Evolutionary conservation across 1,284 basidiomycete genomes (phyloP).

Genomic region (Austroboletus novae-zelandiae): DNA sequence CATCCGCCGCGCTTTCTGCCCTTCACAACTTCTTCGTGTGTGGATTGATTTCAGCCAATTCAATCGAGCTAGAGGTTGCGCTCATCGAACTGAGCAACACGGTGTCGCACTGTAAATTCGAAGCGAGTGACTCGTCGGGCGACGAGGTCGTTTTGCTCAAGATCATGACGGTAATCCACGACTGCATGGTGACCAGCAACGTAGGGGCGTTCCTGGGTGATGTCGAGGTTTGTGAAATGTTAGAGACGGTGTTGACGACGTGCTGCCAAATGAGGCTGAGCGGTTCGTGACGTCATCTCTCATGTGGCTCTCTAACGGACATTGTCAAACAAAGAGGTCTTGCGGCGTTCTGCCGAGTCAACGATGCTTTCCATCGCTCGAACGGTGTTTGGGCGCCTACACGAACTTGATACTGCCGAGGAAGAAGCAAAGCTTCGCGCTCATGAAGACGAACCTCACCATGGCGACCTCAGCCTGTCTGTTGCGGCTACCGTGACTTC

Average conservation of each 20-base stretch:
- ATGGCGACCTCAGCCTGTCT: slow-evolving; percentile 61
- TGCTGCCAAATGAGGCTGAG: slow-evolving; percentile 95
- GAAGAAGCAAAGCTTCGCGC: slow-evolving; percentile 65
- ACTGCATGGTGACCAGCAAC: slow-evolving; percentile 67
- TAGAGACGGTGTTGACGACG: slow-evolving; percentile 96
- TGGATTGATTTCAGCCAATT: slow-evolving; percentile 62
- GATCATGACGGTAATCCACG: slow-evolving; percentile 89
- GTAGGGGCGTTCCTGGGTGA: slow-evolving; percentile 79
- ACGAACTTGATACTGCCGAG: slow-evolving; percentile 57
- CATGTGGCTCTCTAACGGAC: slow-evolving; percentile 13
- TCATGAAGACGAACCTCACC: slow-evolving; percentile 47
- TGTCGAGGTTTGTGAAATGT: slow-evolving; percentile 95
- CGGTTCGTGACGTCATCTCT: slow-evolving; percentile 53
- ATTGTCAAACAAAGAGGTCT: slow-evolving; percentile 61
- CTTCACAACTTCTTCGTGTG: slow-evolving; percentile 86
- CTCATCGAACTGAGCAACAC: slow-evolving; percentile 86
- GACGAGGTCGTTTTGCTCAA: slow-evolving; percentile 95
- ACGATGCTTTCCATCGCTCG: slow-evolving; percentile 89
- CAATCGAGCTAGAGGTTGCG: slow-evolving; percentile 55
- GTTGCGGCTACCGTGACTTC: slow-evolving; percentile 34
- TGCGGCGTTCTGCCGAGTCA: slow-evolving; percentile 91
- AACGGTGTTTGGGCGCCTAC: slow-evolving; percentile 76
- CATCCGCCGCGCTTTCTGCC: slow-evolving; percentile 83
- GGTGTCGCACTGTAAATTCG: slow-evolving; percentile 96
- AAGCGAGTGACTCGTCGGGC: slow-evolving; percentile 91